Base-by-base conservation (phyloP, 2,329 filamentous ascomycete species). In the Pseudogymnoascus verrucosus region DNA sequence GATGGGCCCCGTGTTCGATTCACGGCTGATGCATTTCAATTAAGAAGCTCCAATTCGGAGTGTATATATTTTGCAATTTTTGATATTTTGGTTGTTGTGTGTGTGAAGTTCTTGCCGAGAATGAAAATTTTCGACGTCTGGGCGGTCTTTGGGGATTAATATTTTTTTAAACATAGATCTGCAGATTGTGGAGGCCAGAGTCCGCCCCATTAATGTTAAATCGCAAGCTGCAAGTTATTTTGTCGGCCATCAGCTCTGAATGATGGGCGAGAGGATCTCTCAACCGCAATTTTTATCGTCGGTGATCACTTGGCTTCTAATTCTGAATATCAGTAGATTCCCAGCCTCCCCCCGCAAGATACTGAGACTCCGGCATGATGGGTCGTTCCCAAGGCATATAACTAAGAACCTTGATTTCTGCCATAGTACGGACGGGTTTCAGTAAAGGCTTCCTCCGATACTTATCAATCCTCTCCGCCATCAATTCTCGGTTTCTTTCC, bases 1-100 rank as follows among this genome's bases (percentile, higher is more conserved):
- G 72, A 73, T 69, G 71, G 69, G 72, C 69, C 72, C 72, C 72
- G 70, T 62, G 71, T 73, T 72, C 71, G 70, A 72, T 72, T 73
- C 71, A 57, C 69, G 70, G 70, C 65, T 57, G 47, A 57, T 57
- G 47, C 47, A 57, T 34, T 1, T 31, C n/a, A 5, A 31, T 19
- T 34, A 34, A 57, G 26, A 57, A 57, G 26, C 47, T 57, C 26
- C 8, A 5, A 34, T 34, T 57, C 8, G 47, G 47, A 19, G 26
- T 57, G 26, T 34, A 57, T 57, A 34, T 10, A 31, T 57, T 57
- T 57, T 57, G 26, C 26, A 34, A 34, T 31, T 31, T 31, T 31
- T 31, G 21, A 51, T 51, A n/a, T 28, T 51, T 51, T n/a, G 21
- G 42, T 54, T 31, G 47, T 19, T 34, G n/a, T 57, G n/a, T 34